Evolutionary conservation across 352 stramenopile species (phyloP), one percentile per base, ranked within the genome.

Genomic region (Pilasporangium apinafurcum): DNA sequence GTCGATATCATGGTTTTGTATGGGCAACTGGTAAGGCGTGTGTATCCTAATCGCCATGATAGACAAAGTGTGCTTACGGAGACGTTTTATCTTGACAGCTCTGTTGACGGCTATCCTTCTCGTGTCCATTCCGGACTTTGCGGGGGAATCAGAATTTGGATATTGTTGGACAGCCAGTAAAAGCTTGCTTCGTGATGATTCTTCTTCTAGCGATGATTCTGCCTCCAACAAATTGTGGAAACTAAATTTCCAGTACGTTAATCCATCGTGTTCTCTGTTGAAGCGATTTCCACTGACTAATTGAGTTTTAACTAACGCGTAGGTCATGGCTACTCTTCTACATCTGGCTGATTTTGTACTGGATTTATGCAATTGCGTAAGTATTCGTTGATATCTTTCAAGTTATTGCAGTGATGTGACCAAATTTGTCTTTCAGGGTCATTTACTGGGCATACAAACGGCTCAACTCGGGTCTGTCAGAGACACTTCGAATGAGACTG

Each of bases 241-340:
- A 46, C 62, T 90, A 32, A 92, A 92, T 46, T 83, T 88, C 44
- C 76, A 87, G 78, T 86, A 62, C 49, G 68, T 68, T 7, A n/a
- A n/a, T n/a, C n/a, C n/a, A n/a, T n/a, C 5, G 22, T 22, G n/a
- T 16, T 4, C 30, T 30, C n/a, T n/a, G n/a, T n/a, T n/a, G n/a
- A n/a, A n/a, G n/a, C n/a, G n/a, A n/a, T n/a, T n/a, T n/a, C n/a
- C n/a, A n/a, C n/a, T n/a, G n/a, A 37, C 20, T n/a, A 10, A 17
- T n/a, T 12, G 16, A 22, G 12, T 29, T 24, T 42, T 44, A 32
- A 49, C 29, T 37, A 50, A 17, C 29, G 33, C 39, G 2, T 38
- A 86, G 73, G 41, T 90, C 79, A 21, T 93, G 82, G 82, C 43
- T 79, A 18, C 71, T 93, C 18, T 93, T 93, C 47, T 92, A 93